These are phyloP conservation scores for Lanzia echinophila DNA, from an alignment of 2,329 filamentous ascomycete species.

Conservation along the genomic window DNA sequence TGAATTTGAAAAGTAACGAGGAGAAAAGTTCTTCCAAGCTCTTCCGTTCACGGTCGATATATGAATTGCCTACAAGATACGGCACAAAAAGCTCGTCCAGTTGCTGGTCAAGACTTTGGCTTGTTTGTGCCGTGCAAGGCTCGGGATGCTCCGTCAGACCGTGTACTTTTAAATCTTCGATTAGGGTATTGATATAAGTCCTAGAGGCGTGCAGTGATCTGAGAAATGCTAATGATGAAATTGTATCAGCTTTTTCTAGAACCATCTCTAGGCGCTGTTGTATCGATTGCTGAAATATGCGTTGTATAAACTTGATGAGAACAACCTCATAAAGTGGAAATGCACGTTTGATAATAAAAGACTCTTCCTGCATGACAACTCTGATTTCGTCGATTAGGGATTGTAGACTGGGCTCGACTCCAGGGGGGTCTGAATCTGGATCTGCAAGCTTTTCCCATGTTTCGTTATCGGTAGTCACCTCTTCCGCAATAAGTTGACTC, in stretches of 20 bases:
- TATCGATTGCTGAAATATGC: slow-evolving; percentile 96
- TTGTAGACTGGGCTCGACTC: slow-evolving; percentile 86
- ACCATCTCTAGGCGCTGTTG: slow-evolving; percentile 95
- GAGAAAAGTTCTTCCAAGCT: slow-evolving; percentile 78
- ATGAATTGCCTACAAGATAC: slow-evolving; percentile 61
- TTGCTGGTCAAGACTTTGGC: slow-evolving; percentile 66
- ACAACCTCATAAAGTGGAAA: slow-evolving; percentile 97
- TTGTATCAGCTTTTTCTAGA: slow-evolving; percentile 83
- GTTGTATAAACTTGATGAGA: slow-evolving; percentile 83
- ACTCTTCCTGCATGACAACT: slow-evolving; percentile 94
- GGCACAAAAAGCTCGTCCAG: slow-evolving; percentile 72
- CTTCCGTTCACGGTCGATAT: slow-evolving; percentile 62
- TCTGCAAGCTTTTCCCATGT: slow-evolving; percentile 91
- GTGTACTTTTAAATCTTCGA: slow-evolving; percentile 91
- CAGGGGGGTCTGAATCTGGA: slow-evolving; percentile 84
- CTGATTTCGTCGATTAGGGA: slow-evolving; percentile 90
- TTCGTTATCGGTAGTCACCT: slow-evolving; percentile 46
- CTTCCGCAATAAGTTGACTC: slow-evolving; percentile 77
- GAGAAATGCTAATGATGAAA: slow-evolving; percentile 87
- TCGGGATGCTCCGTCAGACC: slow-evolving; percentile 94
- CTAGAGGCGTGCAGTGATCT: slow-evolving; percentile 85
- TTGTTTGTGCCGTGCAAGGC: slow-evolving; percentile 77
- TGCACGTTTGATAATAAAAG: slow-evolving; percentile 89
- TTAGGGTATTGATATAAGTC: slow-evolving; percentile 76
- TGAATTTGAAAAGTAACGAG: slow-evolving; percentile 91